These are phyloP conservation scores for Penstemon newberryi DNA, from an alignment of 257 asterid genomes.

Conservation along the genomic window DNA sequence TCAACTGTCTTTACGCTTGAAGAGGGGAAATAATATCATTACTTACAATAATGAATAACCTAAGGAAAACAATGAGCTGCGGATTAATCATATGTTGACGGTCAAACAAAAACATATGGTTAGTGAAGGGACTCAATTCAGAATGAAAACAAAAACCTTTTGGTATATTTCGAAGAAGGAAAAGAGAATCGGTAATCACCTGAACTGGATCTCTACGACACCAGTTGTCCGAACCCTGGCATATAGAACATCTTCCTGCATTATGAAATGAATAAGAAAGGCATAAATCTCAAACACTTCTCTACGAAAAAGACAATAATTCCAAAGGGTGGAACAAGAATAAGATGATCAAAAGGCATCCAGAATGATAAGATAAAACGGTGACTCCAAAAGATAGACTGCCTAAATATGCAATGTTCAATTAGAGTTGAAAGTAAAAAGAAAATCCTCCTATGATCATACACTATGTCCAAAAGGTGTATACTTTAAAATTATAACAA, in stretches of 20 bases:
- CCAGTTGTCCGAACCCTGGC: constrained; percentile 99
- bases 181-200: constrained; percentile 52
- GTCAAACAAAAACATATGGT: not conserved
- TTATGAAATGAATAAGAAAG: constrained; percentile 36
- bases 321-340: constrained; percentile 5
- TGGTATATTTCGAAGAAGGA: constrained; percentile 6
- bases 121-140: not conserved
- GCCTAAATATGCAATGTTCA: constrained; percentile 5
- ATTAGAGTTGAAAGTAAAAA: too few species aligned
- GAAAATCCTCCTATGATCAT: too few species aligned
- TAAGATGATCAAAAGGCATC: not conserved
- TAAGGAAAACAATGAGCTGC: not conserved
- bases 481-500: not conserved
- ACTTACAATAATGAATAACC: not conserved
- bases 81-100: not conserved
- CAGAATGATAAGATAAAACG: not conserved
- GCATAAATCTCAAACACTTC: constrained; percentile 19
- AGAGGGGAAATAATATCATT: not conserved
- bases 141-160: constrained; percentile 5
- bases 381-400: constrained; percentile 1
- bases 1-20: too few species aligned
- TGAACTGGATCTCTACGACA: constrained; percentile 97
- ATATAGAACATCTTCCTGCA: constrained; percentile 94
- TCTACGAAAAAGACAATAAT: constrained; percentile 1
- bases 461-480: too few species aligned